Evolutionary conservation across 225 moss, liverwort and hornwort species (phyloP), one percentile per base, ranked within the genome.

Genomic region (Bryum argenteum): DNA sequence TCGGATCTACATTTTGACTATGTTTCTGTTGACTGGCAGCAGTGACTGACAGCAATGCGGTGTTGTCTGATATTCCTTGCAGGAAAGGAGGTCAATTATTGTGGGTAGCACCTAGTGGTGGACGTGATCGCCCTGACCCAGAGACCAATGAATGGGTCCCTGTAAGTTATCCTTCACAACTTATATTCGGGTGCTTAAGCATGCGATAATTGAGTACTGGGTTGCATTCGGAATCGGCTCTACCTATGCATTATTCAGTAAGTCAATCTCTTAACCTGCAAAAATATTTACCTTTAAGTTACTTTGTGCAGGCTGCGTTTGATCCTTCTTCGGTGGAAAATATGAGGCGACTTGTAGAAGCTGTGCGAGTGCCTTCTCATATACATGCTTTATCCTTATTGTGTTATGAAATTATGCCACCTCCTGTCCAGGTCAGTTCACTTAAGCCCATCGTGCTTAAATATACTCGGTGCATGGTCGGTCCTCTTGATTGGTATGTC

Each of bases 31-130:
- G 59, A 70, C 53, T 81, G 40, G n/a, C 66, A 26, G 21, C 44
- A 40, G 54, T 37, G 33, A 33, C 33, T 33, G 33, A 33, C 33
- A 33, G 33, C 33, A 33, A 6, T 33, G 33, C 2, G 33, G 33
- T 33, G 33, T 33, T 33, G 33, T 68, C 71, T 28, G 68, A 47
- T 24, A 63, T 39, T 69, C 48, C 74, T 56, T 82, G 42, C 89
- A 94, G 94, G 82, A 67, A 89, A 59, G 94, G 94, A 81, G 92
- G 97, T 15, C 91, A 84, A 62, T 48, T 98, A 8, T 88, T 98
- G 54, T 98, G 97, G 97, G 89, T 98, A 62, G 97, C 97, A 44
- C 97, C 97, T 16, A 98, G 97, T 84, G 97, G 97, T 23, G 97
- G 97, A 75, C 89, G 97, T 9, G 97, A 98, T 88, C 94, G 97